Percentiles rank a stretch among this genome's conserved stretches.
These are phyloP conservation scores for Talaromyces wortmannii DNA, from an alignment of 495 filamentous ascomycete species.

Conservation along the genomic window DNA sequence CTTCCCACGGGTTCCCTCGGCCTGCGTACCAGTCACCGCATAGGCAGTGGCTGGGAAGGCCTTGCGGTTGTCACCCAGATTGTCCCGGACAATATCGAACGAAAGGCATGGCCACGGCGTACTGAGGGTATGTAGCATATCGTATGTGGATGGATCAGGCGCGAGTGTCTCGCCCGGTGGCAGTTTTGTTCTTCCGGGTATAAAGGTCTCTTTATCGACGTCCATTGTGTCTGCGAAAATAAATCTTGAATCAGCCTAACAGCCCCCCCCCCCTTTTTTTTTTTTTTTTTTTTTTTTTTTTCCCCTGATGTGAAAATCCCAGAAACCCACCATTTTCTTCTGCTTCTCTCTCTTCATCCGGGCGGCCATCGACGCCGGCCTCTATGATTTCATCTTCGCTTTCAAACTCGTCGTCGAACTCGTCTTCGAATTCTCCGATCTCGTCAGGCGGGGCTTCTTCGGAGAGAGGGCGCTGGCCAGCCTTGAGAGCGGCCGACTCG, in stretches of 20 bases:
- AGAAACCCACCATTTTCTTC: conserved; percentile 60
- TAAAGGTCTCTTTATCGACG: conserved; percentile 85
- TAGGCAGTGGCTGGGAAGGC: conserved; percentile 91
- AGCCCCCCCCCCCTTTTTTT: too few relatives aligned
- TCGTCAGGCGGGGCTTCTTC: conserved; percentile 43
- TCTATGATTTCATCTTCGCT: conserved; percentile 94
- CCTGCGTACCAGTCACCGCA: conserved; percentile 89
- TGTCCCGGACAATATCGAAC: conserved; percentile 85
- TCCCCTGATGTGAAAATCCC: not conserved
- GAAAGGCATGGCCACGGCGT: conserved; percentile 95
- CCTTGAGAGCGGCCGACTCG: conserved; percentile 55
- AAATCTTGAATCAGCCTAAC: conserved; percentile 11
- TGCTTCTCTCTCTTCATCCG: conserved; percentile 86
- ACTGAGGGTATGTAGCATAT: conserved; percentile 90
- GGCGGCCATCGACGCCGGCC: conserved; percentile 86
- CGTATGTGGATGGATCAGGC: conserved; percentile 85
- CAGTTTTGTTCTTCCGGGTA: conserved; percentile 82
- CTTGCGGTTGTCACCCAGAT: conserved; percentile 82
- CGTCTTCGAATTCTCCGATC: conserved; percentile 88
- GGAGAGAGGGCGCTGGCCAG: conserved; percentile 53
- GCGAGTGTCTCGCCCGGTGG: conserved; percentile 82
- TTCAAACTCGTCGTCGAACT: conserved; percentile 95
- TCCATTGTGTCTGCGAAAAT: conserved; percentile 68
- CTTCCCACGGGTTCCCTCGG: conserved; percentile 60
- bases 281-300: too few relatives aligned